Evolutionary conservation across 345 rosid genomes (phyloP), one percentile per base, ranked within the genome.

Genomic region (Sisymbrium irio): DNA sequence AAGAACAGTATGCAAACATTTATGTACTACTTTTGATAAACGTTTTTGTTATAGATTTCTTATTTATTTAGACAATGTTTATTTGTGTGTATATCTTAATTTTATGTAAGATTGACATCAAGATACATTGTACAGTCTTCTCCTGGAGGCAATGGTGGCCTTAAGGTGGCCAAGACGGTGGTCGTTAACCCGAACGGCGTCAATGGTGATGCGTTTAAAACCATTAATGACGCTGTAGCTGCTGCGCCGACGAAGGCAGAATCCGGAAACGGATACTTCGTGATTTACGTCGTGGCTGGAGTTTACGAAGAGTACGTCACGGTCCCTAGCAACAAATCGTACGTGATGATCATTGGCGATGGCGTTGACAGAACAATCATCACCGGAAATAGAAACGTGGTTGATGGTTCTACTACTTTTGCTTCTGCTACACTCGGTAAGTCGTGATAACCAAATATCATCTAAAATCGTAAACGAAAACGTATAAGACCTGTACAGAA

Each of bases 381-480:
- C 49, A 84, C 85, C 1, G 88, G 92, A 39, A 82, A 85, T 55
- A 77, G 76, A 46, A 87, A 74, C 32, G 78, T 77, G 1, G 67
- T 9, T 5, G 85, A 84, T 40, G 83, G 85, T 17, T 83, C 84
- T 74, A 87, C 87, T 14, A 85, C 89, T 6, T 85, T 82, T 44
- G 80, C 84, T 47, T 77, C 88, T 5, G 83, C 90, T 10, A 89
- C 90, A 44, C 83, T 87, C 9, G 77, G 96, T 85, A 82, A 67
- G 69, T n/a, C n/a, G n/a, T n/a, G n/a, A n/a, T n/a, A n/a, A n/a
- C n/a, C n/a, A n/a, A n/a, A n/a, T n/a, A n/a, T n/a, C n/a, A n/a
- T n/a, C n/a, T n/a, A n/a, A n/a, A n/a, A n/a, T n/a, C n/a, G n/a
- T n/a, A n/a, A n/a, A n/a, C n/a, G 6, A 11, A 36, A n/a, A 12